phyloP scores from a whole-genome alignment of 176 grass and related monocot species.

The Panicum miliaceum region DNA sequence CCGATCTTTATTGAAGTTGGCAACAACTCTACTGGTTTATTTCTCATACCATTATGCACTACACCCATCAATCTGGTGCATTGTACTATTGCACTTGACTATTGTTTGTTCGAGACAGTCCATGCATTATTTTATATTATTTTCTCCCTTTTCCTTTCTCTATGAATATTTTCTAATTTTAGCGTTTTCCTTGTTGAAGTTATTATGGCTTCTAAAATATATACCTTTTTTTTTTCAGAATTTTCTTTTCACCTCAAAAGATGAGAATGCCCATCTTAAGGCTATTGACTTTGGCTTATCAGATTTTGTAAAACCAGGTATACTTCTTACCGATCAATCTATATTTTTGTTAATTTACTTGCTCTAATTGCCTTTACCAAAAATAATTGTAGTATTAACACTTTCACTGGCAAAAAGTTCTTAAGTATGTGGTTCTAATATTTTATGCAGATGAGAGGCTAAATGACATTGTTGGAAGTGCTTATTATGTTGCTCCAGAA shows the following conservation, averaged over 20 bases:
- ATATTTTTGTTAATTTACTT: constrained; percentile 1
- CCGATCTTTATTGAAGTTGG: background rate
- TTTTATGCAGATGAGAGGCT: constrained; percentile 73
- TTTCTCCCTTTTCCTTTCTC: constrained; percentile 9
- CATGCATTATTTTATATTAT: background rate
- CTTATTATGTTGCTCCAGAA: constrained; percentile 94
- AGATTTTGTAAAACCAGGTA: constrained; percentile 90
- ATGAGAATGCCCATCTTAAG: constrained; percentile 76
- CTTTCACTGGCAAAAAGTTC: background rate
- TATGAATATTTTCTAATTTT: background rate
- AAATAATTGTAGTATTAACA: background rate
- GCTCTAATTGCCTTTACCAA: background rate
- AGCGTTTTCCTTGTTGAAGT: background rate
- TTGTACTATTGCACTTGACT: background rate
- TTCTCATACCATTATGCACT: constrained; percentile 11
- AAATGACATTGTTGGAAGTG: constrained; percentile 96
- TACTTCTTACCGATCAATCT: constrained; percentile 20
- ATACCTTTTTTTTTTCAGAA: constrained; percentile 52
- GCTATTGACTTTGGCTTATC: constrained; percentile 86
- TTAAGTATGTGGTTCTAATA: constrained; percentile 30
- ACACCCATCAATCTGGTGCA: background rate
- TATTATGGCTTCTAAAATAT: constrained; percentile 29
- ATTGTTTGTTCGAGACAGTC: constrained; percentile 15
- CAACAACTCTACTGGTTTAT: background rate
- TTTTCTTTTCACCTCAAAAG: constrained; percentile 85